phyloP scores from a whole-genome alignment of 495 filamentous ascomycete genomes.

The Aspergillus wentii region DNA sequence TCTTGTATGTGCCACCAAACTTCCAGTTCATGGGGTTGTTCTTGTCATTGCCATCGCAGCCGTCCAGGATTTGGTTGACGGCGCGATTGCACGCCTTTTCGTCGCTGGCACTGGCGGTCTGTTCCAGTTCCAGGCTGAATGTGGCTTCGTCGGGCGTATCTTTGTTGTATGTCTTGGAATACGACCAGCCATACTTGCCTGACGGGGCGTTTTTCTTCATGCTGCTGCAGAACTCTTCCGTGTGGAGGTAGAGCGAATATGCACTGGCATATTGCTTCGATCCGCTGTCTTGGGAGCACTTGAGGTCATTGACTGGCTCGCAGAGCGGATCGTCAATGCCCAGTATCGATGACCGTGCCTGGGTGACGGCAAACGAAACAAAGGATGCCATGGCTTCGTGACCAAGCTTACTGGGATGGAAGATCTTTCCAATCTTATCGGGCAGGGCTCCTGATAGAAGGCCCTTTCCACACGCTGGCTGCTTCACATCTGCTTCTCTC shows the following conservation, averaged over 20 bases:
- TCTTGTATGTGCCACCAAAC: constrained; percentile 16
- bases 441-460: constrained; percentile 3
- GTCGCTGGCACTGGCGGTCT: constrained; percentile 3
- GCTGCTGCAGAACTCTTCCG: not conserved
- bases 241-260: not conserved
- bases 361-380: constrained; percentile 6
- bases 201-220: not conserved
- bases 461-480: constrained; percentile 2
- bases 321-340: constrained; percentile 4
- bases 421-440: constrained; percentile 16
- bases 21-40: constrained; percentile 31
- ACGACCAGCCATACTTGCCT: no score
- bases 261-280: not conserved
- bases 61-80: constrained; percentile 15
- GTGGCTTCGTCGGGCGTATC: constrained; percentile 15
- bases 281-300: constrained; percentile 9
- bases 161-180: constrained; percentile 4
- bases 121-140: constrained; percentile 7
- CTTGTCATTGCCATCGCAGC: constrained; percentile 28
- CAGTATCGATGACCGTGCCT: constrained; percentile 10
- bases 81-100: constrained; percentile 9
- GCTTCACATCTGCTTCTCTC: no score
- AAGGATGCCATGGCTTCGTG: constrained; percentile 17
- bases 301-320: constrained; percentile 8
- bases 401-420: constrained; percentile 23